Conservation (phyloP, 495 filamentous ascomycete genomes). For the Neurospora hispaniola region DNA sequence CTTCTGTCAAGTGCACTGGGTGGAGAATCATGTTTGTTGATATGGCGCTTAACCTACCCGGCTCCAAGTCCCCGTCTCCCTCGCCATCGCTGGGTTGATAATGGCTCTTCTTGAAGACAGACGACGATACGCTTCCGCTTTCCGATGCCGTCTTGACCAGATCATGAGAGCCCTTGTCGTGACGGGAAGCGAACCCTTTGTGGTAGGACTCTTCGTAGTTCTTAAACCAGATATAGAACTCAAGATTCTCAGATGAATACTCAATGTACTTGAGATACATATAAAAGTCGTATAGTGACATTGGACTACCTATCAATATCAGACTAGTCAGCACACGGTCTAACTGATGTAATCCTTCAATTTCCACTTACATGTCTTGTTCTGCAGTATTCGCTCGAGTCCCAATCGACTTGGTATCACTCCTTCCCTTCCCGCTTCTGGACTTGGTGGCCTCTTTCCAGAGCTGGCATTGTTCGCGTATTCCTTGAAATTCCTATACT, state of each 20-base stretch:
- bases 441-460: constrained; percentile 20
- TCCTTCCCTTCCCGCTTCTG: constrained; percentile 15
- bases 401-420: constrained; percentile 25
- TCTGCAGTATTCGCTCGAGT: constrained; percentile 30
- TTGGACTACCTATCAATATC: constrained; percentile 20
- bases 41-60: not conserved
- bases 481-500: constrained; percentile 30
- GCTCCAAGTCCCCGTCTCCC: not conserved
- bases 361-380: constrained; percentile 27
- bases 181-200: constrained; percentile 10
- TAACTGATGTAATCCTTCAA: not conserved
- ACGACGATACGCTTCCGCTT: constrained; percentile 13
- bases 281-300: constrained; percentile 31
- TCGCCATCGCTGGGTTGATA: not conserved
- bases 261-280: constrained; percentile 34
- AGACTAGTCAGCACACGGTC: not conserved
- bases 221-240: constrained; percentile 62
- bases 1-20: not conserved
- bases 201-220: constrained; percentile 28
- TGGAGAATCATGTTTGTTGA: not conserved
- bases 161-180: constrained; percentile 15
- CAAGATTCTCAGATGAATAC: constrained; percentile 38
- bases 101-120: constrained; percentile 6
- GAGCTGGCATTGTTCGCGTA: constrained; percentile 21
- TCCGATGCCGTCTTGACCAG: constrained; percentile 15